These are phyloP conservation scores for Euphorbia lathyris DNA, from an alignment of 345 rosid genomes.

Conservation along the genomic window DNA sequence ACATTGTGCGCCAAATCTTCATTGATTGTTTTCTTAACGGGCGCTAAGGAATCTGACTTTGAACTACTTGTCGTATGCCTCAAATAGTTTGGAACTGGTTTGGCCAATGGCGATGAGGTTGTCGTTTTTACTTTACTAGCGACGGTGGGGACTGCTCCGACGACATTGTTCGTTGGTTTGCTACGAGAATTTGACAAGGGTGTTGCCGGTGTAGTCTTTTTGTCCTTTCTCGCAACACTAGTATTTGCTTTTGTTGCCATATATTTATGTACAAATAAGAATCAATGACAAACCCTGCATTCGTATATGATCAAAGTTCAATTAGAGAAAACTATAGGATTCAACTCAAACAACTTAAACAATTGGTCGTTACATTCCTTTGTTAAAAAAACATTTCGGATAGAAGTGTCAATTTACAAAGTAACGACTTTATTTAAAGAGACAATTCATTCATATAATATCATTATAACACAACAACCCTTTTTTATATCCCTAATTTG, in stretches of 20 bases:
- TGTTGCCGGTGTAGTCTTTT: conserved; percentile 25
- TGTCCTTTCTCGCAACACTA: conserved; percentile 24
- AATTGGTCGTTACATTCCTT: no score
- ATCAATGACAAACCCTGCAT: conserved; percentile 6
- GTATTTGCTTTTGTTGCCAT: conserved; percentile 40
- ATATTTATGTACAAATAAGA: not conserved
- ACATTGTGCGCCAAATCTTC: conserved; percentile 35
- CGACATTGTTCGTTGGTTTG: conserved; percentile 18
- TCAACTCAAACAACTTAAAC: not conserved
- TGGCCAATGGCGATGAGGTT: not conserved
- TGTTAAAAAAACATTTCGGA: no score
- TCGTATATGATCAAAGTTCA: not conserved
- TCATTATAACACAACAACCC: no score
- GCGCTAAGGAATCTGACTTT: conserved; percentile 36
- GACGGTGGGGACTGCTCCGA: conserved; percentile 16
- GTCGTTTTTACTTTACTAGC: conserved; percentile 15
- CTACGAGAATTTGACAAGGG: conserved; percentile 25
- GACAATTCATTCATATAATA: no score
- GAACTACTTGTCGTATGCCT: conserved; percentile 55
- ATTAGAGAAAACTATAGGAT: not conserved
- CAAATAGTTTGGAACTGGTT: conserved; percentile 50
- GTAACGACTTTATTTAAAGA: no score
- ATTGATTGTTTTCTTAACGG: conserved; percentile 33
- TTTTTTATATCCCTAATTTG: no score
- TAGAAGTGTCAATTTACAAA: no score